Evolutionary conservation across 2,329 filamentous ascomycete species (phyloP), one percentile per base, ranked within the genome.

Genomic region (Claviceps maximensis): DNA sequence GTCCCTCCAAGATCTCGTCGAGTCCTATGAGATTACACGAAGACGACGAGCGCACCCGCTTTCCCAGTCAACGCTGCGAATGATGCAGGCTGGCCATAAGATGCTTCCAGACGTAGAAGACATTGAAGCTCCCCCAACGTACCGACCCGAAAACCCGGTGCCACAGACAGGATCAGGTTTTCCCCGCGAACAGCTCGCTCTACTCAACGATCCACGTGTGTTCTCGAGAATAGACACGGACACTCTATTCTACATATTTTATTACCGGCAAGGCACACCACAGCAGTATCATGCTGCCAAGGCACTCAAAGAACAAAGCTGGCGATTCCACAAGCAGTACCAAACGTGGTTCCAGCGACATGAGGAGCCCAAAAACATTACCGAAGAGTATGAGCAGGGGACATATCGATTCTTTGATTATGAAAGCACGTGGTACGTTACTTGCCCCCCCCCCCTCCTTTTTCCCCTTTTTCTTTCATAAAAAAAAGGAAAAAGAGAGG

Each of bases 351-450:
- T 98, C 65, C 93, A 98, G 70, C 80, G 93, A 50, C 93, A 98
- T 60, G 93, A 98, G 66, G 93, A 98, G 73, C 93, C 93, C 19
- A 98, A 98, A 76, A 90, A 84, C 61, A 98, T 98, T 64, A 97
- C 93, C 0, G 93, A 98, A 69, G 93, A 98, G 71, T 97, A 89
- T 65, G 93, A 98, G 72, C 93, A 98, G 71, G 93, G 93, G 57
- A 98, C 93, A 25, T 98, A 98, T 74, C 84, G 93, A 50, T 98
- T 98, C 76, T 98, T 98, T 69, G 93, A 98, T 71, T 98, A 98
- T 67, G 93, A 98, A 72, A 95, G 88, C 70, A 98, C 93, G 65
- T 98, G 93, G 93, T 96, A 72, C 71, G 86, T 55, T n/a, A 15
- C 15, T n/a, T 17, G 5, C 9, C 21, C 12, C 25, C 41, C 25